Evolutionary conservation across 2,329 filamentous ascomycete genomes (phyloP), one percentile per base, ranked within the genome.

Genomic region (Cercospora berteroae): DNA sequence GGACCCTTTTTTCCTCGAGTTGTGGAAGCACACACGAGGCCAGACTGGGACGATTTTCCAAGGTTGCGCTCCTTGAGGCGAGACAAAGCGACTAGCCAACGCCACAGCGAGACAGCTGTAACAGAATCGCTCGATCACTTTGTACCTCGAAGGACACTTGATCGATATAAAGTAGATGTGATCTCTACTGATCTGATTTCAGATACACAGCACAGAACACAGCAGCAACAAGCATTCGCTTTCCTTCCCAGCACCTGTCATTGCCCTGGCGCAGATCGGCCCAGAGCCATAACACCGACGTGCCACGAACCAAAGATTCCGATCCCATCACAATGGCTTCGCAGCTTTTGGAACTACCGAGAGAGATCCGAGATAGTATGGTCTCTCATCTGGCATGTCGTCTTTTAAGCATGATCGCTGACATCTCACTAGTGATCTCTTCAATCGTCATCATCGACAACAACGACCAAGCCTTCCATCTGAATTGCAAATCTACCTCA

Each of bases 331-430:
- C 55, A 58, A 70, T 70, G 68, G 62, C 62, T 23, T 69, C 67
- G 44, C 69, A 62, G 63, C 69, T 72, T n/a, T 64, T 72, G 39
- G 48, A 42, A 10, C 69, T 71, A 10, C 70, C 70, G 5, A 61
- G 67, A 29, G 70, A 72, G 44, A 58, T 72, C 25, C 67, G 70
- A 5, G 67, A 72, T 50, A 70, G 68, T 68, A 68, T 39, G 65
- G n/a, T 12, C n/a, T 25, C 39, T 29, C 20, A 58, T 20, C 13
- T 59, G 18, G 9, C 13, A 59, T 60, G 33, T 18, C 57, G 12
- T 18, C 48, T 16, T 20, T 23, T 50, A 10, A 55, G 20, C 13
- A 31, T 42, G 42, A 52, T 42, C 25, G 63, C 58, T 55, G 39
- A 67, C 59, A 29, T 48, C 31, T 52, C 56, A 27, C 36, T 58